These are phyloP conservation scores for Trypanosoma vivax DNA, from an alignment of 208 protist species.

Conservation along the genomic window DNA sequence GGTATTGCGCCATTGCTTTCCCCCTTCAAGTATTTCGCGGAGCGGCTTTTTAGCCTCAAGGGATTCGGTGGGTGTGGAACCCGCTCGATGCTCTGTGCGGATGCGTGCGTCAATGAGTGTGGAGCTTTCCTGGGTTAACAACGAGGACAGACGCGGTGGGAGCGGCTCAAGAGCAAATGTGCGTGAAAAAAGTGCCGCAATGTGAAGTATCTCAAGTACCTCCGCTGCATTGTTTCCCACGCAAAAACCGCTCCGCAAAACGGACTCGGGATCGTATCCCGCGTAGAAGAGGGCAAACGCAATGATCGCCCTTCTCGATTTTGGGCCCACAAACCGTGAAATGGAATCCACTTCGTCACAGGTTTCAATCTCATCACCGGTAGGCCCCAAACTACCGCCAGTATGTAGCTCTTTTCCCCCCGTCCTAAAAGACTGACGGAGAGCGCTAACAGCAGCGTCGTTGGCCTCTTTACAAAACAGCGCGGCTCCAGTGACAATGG, in stretches of 20 bases:
- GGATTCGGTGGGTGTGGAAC: not conserved
- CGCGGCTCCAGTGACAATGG: constrained; percentile 17
- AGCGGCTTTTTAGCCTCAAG: constrained; percentile 9
- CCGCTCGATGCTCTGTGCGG: constrained; percentile 7
- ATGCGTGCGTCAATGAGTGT: constrained; percentile 17
- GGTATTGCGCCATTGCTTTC: not conserved
- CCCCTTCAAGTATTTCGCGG: constrained; percentile 6
- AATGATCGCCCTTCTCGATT: constrained; percentile 22
- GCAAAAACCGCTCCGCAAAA: constrained; percentile 57
- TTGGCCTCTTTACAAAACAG: constrained; percentile 19
- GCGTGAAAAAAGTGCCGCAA: constrained; percentile 38
- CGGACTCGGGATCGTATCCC: constrained; percentile 41
- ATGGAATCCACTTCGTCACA: not conserved
- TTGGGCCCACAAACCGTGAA: constrained; percentile 11
- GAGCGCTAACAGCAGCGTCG: not conserved
- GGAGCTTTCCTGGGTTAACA: constrained; percentile 9
- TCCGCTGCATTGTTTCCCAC: constrained; percentile 37
- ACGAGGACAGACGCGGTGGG: constrained; percentile 29
- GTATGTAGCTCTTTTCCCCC: not conserved
- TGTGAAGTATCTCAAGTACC: constrained; percentile 30
- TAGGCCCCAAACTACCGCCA: not conserved
- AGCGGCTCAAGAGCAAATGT: constrained; percentile 28
- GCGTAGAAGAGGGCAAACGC: constrained; percentile 51
- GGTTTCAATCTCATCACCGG: not conserved
- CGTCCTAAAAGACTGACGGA: not conserved